Evolutionary conservation across 306 rosid species (phyloP), one percentile per base, ranked within the genome.

Genomic region (Glycine soja): DNA sequence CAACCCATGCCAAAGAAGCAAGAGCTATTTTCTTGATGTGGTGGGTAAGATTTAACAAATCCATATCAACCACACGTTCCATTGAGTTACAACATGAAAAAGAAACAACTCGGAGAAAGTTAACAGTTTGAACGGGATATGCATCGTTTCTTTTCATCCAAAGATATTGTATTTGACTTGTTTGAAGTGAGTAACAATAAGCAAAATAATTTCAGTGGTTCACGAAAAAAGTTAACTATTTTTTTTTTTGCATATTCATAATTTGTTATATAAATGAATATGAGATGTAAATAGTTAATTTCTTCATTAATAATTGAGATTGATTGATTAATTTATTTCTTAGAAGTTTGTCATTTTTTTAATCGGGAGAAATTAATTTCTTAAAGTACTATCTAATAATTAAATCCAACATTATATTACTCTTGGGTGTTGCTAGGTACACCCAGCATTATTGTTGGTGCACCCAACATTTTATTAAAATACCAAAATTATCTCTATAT

Each of bases 21-120:
- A 42, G 16, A 8, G 72, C 30, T 66, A 66, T 66, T 66, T 66
- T 66, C 52, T 36, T 40, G 13, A 15, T 15, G 51, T 66, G 52
- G 34, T 66, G 5, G 52, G 51, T 10, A 42, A 42, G 14, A 40
- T 66, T 7, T 15, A 66, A 66, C 51, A 15, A n/a, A 42, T 42
- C 14, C 14, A 66, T 15, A 9, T 66, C 10, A 64, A 36, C 36
- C 72, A 66, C 30, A 24, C 15, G 4, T 9, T 66, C 10, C 30
- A 1, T 24, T 24, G 30, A 24, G 30, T 40, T 65, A 3, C n/a
- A 65, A 40, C 30, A 38, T 65, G 18, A 0, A 40, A 38, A 7
- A 59, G 15, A 62, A 62, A 62, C 68, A 32, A 11, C 43, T 34
- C 69, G 2, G 4, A 0, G 4, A 32, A 62, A 62, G 16, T 62